Percentiles rank a stretch among this genome's conserved stretches.
These are phyloP conservation scores for Wakefieldia striispora DNA, from an alignment of 768 basidiomycete species.

Conservation along the genomic window DNA sequence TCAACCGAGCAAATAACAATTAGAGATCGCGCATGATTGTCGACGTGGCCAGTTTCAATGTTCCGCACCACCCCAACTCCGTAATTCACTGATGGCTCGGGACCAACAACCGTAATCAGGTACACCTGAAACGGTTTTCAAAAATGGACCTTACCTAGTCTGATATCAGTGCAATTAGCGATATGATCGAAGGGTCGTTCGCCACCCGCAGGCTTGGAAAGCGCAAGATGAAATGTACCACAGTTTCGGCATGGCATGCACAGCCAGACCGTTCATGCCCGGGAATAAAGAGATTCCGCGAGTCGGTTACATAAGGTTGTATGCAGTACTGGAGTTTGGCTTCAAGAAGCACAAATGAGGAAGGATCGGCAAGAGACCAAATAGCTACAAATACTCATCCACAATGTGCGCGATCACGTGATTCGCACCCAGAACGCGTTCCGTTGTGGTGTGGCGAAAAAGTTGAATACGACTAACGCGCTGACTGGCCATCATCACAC, in stretches of 20 bases:
- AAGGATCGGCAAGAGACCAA: conserved; percentile 19
- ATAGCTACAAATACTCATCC: conserved; percentile 16
- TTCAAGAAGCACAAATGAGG: conserved; percentile 3
- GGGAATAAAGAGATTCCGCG: too few relatives aligned
- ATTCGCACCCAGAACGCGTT: background rate
- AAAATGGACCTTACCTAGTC: background rate
- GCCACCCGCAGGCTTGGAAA: background rate
- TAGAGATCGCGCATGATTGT: background rate
- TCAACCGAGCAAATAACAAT: background rate
- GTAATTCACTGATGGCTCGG: conserved; percentile 2
- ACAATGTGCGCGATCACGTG: conserved; percentile 32
- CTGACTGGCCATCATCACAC: background rate
- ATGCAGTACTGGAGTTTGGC: too few relatives aligned
- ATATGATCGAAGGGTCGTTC: background rate
- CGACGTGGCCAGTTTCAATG: background rate
- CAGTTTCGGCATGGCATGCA: background rate
- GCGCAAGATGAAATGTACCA: background rate
- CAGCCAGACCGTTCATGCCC: background rate
- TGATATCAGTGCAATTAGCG: background rate
- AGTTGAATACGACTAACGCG: background rate
- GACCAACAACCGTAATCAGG: background rate
- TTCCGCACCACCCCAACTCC: background rate
- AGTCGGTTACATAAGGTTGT: too few relatives aligned
- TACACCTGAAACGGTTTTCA: conserved; percentile 12
- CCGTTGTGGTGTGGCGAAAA: conserved; percentile 5